Evolutionary conservation across 169 alveolate species (phyloP), one percentile per base, ranked within the genome.

Genomic region (Plasmodium vinckei): DNA sequence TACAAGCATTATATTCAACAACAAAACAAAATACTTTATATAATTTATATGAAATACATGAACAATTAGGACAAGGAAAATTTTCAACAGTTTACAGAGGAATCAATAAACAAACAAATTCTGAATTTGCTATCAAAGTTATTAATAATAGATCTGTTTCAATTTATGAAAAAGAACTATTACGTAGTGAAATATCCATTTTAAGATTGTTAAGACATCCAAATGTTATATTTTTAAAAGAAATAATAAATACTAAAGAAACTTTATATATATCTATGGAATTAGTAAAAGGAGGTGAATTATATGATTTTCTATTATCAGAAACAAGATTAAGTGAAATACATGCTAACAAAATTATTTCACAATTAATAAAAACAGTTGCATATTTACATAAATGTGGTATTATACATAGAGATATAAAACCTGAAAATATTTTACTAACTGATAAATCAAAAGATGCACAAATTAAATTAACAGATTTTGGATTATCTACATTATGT

Each of bases 401-500:
- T 61, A 97, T 98, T 17, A 95, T 97, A 68, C 99, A 98, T 73
- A 73, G 99, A 17, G 99, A 98, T 94, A 87, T 98, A 47, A 98
- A 98, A 79, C 99, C 99, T 21, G 99, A 98, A 89, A 98, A 98
- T 93, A 94, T 98, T 12, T 93, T 98, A 64, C 93, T 98, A 70
- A 96, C 97, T 53, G 98, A 97, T 69, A 95, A 95, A 72, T 95
- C 96, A n/a, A 96, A 92, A 64, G 95, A 94, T 19, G 97, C 99
- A 17, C 93, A 95, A 39, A 95, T 98, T n/a, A 98, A 97, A 93
- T 92, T 98, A 63, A 97, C 99, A 21, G 99, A 98, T 87, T 98
- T 98, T 86, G 99, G 99, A 0, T 73, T 96, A 15, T 96, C 98
- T 44, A 95, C 97, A 39, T 94, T 96, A 5, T 95, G 97, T 73